phyloP scores from a whole-genome alignment of 2,329 filamentous ascomycete genomes.

The Fusarium irregulare region DNA sequence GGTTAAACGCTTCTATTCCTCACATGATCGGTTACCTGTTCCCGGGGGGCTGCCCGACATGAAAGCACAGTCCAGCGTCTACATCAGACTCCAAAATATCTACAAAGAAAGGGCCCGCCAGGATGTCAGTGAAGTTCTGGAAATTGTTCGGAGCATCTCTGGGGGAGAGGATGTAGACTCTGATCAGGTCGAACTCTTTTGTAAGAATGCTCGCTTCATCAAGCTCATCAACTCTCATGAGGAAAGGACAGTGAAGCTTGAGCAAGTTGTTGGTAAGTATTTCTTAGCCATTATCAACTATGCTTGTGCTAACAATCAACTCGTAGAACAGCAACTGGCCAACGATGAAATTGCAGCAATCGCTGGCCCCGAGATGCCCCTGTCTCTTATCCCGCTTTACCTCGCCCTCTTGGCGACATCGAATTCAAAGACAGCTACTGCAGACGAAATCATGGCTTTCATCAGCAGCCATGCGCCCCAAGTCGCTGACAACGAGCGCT shows the following conservation, averaged over 20 bases:
- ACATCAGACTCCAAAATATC: slow-evolving; percentile 89
- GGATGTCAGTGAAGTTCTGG: slow-evolving; percentile 80
- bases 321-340: slow-evolving; percentile 63
- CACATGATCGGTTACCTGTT: slow-evolving; percentile 80
- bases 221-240: slow-evolving; percentile 77
- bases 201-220: slow-evolving; percentile 93
- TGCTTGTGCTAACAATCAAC: slow-evolving; percentile 1
- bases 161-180: slow-evolving; percentile 68
- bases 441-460: slow-evolving; percentile 65
- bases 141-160: slow-evolving; percentile 66
- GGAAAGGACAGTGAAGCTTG: slow-evolving; percentile 59
- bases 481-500: slow-evolving; percentile 61
- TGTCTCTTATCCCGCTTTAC: slow-evolving; percentile 76
- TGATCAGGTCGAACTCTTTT: slow-evolving; percentile 88
- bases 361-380: slow-evolving; percentile 59
- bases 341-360: slow-evolving; percentile 65
- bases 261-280: slow-evolving; percentile 66
- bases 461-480: slow-evolving; percentile 59
- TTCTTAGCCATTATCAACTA: background rate
- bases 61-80: slow-evolving; percentile 93
- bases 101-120: slow-evolving; percentile 89
- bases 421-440: slow-evolving; percentile 56
- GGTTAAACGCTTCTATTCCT: slow-evolving; percentile 79
- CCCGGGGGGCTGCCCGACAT: slow-evolving; percentile 93
- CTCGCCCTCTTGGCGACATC: slow-evolving; percentile 70